These are phyloP conservation scores for Kwoniella sp. DNA, from an alignment of 768 basidiomycete species.

Conservation along the genomic window DNA sequence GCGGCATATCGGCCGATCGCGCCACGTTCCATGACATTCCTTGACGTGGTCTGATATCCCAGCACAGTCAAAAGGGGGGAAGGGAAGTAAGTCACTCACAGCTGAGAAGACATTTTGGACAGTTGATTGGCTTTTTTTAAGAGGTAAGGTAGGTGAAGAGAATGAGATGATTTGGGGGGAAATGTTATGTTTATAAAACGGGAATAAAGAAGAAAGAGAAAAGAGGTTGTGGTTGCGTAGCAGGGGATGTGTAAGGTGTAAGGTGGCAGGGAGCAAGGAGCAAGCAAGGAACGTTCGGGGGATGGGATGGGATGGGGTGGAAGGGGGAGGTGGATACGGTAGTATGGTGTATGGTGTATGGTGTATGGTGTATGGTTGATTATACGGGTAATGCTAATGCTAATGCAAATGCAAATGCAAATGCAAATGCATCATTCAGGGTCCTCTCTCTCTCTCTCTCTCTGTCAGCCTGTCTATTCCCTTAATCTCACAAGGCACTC, in stretches of 20 bases:
- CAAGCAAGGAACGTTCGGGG: conserved; percentile 5
- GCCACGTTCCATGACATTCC: conserved; percentile 10
- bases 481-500: not conserved
- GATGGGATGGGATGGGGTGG: not conserved
- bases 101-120: conserved; percentile 44
- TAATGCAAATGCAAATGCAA: not conserved
- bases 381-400: no score
- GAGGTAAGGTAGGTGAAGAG: conserved; percentile 6
- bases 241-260: no score
- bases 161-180: conserved; percentile 8
- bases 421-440: conserved; percentile 14
- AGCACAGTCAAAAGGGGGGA: not conserved
- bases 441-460: not conserved
- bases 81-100: conserved; percentile 28
- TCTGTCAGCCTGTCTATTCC: not conserved
- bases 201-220: conserved; percentile 18
- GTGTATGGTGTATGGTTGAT: not conserved
- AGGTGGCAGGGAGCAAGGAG: not conserved
- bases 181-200: conserved; percentile 7
- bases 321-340: conserved; percentile 1
- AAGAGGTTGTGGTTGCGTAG: conserved; percentile 10
- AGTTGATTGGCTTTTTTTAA: conserved; percentile 19
- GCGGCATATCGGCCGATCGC: conserved; percentile 11
- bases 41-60: not conserved
- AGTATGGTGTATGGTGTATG: no score